Base-by-base conservation (phyloP, 129 eudicot species). In the Artemisia annua region DNA sequence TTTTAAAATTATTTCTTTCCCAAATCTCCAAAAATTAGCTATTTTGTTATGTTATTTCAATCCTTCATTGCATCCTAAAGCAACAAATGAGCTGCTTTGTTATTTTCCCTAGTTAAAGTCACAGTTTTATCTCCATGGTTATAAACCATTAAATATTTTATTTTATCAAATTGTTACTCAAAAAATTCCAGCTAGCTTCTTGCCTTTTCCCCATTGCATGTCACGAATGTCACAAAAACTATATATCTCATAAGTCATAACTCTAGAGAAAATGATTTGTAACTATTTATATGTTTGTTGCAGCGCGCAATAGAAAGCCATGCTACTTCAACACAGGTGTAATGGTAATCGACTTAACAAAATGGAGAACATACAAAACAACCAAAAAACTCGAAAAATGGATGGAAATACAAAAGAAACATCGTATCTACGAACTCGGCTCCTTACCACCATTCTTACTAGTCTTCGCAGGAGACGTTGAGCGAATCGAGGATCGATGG, bases 401-500 rank as follows among this genome's bases (percentile, higher is more conserved):
- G 97, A 91, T 91, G 97, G 79, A 84, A 43, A 68, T 91, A 0
- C 97, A 87, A 61, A 83, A 87, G 52, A 63, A 78, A 26, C 76
- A 83, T 72, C 72, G 97, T n/a, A 91, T 91, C 0, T 91, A 91
- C 71, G 91, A 72, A 3, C 24, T 72, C 14, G 76, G 76, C 3
- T 72, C 76, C 2, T 50, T 73, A 44, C 78, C 78, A 6, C 97
- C 97, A 22, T 91, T 88, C 66, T 63, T 91, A 22, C 78, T 91
- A 16, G 92, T 91, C 16, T 87, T 90, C 50, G 97, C 85, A 35
- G 97, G 97, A 16, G 71, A 83, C 11, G 94, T 90, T 0, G 91
- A 85, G n/a, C 57, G 69, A 54, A 86, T 90, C 3, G 97, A 85
- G 66, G 95, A 90, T 56, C 66, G 95, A 71, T 90, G 97, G 97